Evolutionary conservation across 164 flowering plant species (phyloP).

Genomic region (grape (Vitis vinifera)): ASM3070453v1 NC_081816.1:6030501-6031000

Average conservation of each 20-base stretch:
- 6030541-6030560: constrained; percentile 25
- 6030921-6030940: no score
- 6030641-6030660: constrained; percentile 73
- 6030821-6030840: constrained; percentile 3
- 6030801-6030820: not conserved
- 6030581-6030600: constrained; percentile 94
- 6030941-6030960: no score
- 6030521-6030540: constrained; percentile 26
- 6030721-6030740: constrained; percentile 37
- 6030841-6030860: not conserved
- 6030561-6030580: constrained; percentile 71
- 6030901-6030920: no score
- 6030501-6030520: constrained; percentile 66
- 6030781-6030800: no score
- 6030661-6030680: constrained; percentile 36
- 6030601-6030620: constrained; percentile 86
- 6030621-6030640: constrained; percentile 75
- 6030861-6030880: no score
- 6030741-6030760: not conserved
- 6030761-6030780: not conserved
- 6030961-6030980: no score
- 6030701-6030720: constrained; percentile 66
- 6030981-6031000: no score
- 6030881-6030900: no score
- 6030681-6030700: constrained; percentile 33